phyloP scores from a whole-genome alignment of 495 filamentous ascomycete species.

The Penicillium odoratum region DNA sequence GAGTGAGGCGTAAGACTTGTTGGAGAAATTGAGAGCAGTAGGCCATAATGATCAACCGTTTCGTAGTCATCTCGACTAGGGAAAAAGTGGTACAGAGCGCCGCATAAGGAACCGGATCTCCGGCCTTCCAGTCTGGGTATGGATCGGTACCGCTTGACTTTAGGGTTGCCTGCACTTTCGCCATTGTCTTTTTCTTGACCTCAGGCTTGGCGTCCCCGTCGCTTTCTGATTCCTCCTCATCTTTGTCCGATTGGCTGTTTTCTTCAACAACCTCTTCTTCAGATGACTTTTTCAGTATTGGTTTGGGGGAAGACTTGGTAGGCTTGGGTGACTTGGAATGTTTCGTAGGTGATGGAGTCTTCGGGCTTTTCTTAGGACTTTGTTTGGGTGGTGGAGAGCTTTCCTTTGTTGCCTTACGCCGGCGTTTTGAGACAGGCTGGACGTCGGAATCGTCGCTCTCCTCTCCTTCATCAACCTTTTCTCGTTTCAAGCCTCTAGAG shows the following conservation, averaged over 20 bases:
- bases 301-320: slow-evolving; percentile 23
- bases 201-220: slow-evolving; percentile 71
- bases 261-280: slow-evolving; percentile 38
- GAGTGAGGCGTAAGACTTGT: slow-evolving; percentile 89
- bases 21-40: slow-evolving; percentile 89
- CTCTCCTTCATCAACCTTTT: slow-evolving; percentile 35
- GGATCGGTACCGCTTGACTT: slow-evolving; percentile 67
- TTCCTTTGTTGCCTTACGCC: slow-evolving; percentile 29
- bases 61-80: slow-evolving; percentile 88
- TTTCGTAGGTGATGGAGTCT: slow-evolving; percentile 29
- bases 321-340: slow-evolving; percentile 22
- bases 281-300: slow-evolving; percentile 34
- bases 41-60: slow-evolving; percentile 80
- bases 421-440: slow-evolving; percentile 49
- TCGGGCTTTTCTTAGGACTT: slow-evolving; percentile 11
- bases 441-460: slow-evolving; percentile 54
- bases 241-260: slow-evolving; percentile 40
- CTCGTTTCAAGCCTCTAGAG: slow-evolving; percentile 35
- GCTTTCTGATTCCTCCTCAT: slow-evolving; percentile 50
- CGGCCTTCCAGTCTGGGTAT: slow-evolving; percentile 91
- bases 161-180: slow-evolving; percentile 80
- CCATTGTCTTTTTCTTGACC: slow-evolving; percentile 70
- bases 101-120: slow-evolving; percentile 88
- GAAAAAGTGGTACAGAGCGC: slow-evolving; percentile 94
- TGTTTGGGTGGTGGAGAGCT: slow-evolving; percentile 8